phyloP scores from a whole-genome alignment of 306 rosid species.

The Quercus cerris region DNA sequence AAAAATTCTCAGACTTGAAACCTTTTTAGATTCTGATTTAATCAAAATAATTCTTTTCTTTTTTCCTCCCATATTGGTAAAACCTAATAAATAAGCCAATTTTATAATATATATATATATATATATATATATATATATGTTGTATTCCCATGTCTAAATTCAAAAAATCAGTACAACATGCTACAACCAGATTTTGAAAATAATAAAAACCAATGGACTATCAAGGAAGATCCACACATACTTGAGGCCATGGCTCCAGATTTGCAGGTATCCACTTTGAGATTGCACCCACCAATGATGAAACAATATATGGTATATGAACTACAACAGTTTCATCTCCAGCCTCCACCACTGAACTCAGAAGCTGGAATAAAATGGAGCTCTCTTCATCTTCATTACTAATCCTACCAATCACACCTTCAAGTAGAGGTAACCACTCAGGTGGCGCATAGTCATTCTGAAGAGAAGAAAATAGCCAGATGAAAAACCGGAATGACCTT shows the following conservation, averaged over 20 bases:
- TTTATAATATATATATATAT: too few species aligned
- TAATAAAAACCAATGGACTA: conserved; percentile 19
- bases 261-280: conserved; percentile 50
- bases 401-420: conserved; percentile 62
- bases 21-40: conserved; percentile 3
- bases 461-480: conserved; percentile 31
- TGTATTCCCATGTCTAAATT: background rate
- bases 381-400: conserved; percentile 60
- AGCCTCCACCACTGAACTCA: conserved; percentile 69
- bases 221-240: conserved; percentile 30
- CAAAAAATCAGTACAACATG: background rate
- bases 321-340: conserved; percentile 73
- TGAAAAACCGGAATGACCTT: conserved; percentile 16
- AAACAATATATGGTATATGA: conserved; percentile 64
- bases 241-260: conserved; percentile 89
- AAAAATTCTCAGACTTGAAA: conserved; percentile 10
- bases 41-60: background rate
- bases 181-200: conserved; percentile 6
- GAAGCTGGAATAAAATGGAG: conserved; percentile 75
- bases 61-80: background rate
- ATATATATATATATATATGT: too few species aligned
- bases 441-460: conserved; percentile 92
- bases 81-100: background rate
- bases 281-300: conserved; percentile 58
- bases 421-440: conserved; percentile 85